Conservation (phyloP, 352 stramenopile genomes). For the Phytophthora gonapodyides region DNA sequence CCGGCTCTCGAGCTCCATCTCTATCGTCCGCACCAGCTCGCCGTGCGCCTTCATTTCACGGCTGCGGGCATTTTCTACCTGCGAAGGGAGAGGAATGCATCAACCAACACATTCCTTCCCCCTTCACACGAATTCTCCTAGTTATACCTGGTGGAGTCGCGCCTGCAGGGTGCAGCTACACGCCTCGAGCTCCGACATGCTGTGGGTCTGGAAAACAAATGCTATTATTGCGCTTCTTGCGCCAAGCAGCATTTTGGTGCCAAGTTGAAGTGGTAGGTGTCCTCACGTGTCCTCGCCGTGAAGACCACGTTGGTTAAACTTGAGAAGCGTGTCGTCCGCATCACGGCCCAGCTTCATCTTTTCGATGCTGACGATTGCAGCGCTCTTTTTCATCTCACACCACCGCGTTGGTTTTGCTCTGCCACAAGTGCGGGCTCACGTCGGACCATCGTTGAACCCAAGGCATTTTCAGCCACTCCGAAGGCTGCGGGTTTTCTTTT, state of each 20-base stretch:
- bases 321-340: conserved; percentile 9
- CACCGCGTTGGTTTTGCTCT: too few relatives aligned
- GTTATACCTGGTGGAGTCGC: conserved; percentile 45
- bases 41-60: conserved; percentile 60
- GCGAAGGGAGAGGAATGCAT: not conserved
- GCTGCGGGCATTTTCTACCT: conserved; percentile 52
- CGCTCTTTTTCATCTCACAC: too few relatives aligned
- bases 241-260: not conserved
- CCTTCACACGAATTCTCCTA: not conserved
- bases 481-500: not conserved
- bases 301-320: not conserved
- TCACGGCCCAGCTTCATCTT: conserved; percentile 7
- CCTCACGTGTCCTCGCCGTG: too few relatives aligned
- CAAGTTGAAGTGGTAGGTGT: conserved; percentile 8
- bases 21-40: conserved; percentile 37
- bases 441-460: conserved; percentile 9
- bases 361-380: too few relatives aligned
- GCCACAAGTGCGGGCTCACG: not conserved
- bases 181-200: conserved; percentile 11
- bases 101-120: not conserved
- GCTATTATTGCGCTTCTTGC: conserved; percentile 23
- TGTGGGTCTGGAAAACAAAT: conserved; percentile 6
- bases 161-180: conserved; percentile 38
- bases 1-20: conserved; percentile 36
- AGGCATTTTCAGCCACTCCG: conserved; percentile 13